phyloP scores from a whole-genome alignment of 108 stramenopile genomes.

The Cyclotella atomus region DNA sequence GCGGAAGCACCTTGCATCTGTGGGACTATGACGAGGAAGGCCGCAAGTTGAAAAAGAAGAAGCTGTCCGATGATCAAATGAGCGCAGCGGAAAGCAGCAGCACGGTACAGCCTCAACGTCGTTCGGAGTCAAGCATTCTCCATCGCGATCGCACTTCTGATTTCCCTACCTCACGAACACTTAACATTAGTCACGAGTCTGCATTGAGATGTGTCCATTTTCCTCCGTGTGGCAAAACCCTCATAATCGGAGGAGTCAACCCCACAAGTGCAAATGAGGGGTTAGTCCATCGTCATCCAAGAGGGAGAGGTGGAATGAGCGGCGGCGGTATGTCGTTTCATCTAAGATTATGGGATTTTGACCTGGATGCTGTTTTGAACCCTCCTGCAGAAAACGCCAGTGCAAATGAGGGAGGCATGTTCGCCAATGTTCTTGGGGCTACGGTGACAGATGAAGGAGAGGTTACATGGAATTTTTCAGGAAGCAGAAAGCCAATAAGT shows the following conservation, averaged over 20 bases:
- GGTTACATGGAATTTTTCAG: slow-evolving; percentile 35
- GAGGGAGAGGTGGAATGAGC: slow-evolving; percentile 46
- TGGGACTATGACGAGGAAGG: slow-evolving; percentile 84
- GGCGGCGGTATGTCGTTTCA: slow-evolving; percentile 75
- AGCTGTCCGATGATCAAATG: neutral
- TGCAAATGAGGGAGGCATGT: neutral
- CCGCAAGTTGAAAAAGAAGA: slow-evolving; percentile 22
- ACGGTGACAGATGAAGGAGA: slow-evolving; percentile 41
- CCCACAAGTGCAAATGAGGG: slow-evolving; percentile 40
- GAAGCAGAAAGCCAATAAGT: slow-evolving; percentile 38
- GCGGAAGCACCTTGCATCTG: slow-evolving; percentile 87
- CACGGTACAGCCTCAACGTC: neutral
- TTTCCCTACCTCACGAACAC: slow-evolving; percentile 41
- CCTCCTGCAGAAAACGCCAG: slow-evolving; percentile 2
- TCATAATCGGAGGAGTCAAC: slow-evolving; percentile 94
- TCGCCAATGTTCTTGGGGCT: slow-evolving; percentile 20
- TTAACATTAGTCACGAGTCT: slow-evolving; percentile 37
- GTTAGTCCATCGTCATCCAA: slow-evolving; percentile 20
- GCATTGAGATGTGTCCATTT: slow-evolving; percentile 93
- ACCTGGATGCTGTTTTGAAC: slow-evolving; percentile 58
- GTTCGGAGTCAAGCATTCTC: slow-evolving; percentile 31
- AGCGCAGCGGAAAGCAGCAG: no score
- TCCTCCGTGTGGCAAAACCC: slow-evolving; percentile 72
- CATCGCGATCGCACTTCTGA: slow-evolving; percentile 25
- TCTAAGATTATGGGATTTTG: slow-evolving; percentile 83